Conservation (phyloP, 1,284 basidiomycete species). For the Somion occarium region DNA sequence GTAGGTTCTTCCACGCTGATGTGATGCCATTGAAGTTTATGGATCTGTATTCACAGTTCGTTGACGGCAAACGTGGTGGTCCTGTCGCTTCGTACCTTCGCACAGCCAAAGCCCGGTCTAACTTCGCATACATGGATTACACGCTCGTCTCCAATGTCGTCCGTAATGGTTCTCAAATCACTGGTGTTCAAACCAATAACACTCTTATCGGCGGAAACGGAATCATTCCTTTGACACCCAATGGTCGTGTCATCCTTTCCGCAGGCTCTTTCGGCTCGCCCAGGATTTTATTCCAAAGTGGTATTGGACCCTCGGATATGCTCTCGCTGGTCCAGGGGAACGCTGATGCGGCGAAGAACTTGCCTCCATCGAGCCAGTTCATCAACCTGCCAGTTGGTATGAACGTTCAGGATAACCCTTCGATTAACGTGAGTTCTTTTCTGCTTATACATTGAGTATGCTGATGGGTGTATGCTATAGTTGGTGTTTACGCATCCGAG, state of each 20-base stretch:
- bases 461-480: conserved; percentile 21
- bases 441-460: background rate
- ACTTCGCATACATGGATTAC: conserved; percentile 48
- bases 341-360: conserved; percentile 37
- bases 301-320: conserved; percentile 61
- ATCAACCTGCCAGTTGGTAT: conserved; percentile 58
- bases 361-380: conserved; percentile 46
- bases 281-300: conserved; percentile 57
- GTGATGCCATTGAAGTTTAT: background rate
- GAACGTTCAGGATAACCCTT: conserved; percentile 55
- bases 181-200: conserved; percentile 59
- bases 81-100: conserved; percentile 57
- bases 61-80: conserved; percentile 53
- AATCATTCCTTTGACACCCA: conserved; percentile 48
- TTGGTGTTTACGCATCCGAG: conserved; percentile 61
- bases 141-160: conserved; percentile 48
- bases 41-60: conserved; percentile 34
- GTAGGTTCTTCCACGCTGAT: conserved; percentile 29
- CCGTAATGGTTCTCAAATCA: conserved; percentile 52
- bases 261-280: conserved; percentile 53
- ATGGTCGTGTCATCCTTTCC: conserved; percentile 57
- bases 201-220: conserved; percentile 49
- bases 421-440: conserved; percentile 45
- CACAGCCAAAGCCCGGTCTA: conserved; percentile 46
- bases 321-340: conserved; percentile 45